Percentiles rank a stretch among this genome's conserved stretches.
These are phyloP conservation scores for Pseudogymnoascus sp. DNA, from an alignment of 2,329 filamentous ascomycete genomes.

Conservation along the genomic window DNA sequence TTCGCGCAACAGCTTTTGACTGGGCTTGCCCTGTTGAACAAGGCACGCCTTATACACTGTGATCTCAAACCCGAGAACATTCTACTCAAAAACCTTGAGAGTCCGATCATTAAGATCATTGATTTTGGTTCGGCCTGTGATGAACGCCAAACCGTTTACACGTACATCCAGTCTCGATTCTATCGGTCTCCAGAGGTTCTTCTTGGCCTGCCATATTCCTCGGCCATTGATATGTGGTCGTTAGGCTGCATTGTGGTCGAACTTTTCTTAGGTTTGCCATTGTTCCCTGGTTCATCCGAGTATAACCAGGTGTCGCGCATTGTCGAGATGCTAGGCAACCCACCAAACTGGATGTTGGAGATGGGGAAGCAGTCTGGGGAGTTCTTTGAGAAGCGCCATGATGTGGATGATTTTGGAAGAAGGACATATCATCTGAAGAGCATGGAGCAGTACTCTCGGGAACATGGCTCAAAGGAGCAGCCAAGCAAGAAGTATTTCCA, in stretches of 20 bases:
- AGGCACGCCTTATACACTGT: slow-evolving; percentile 93
- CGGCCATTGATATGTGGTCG: slow-evolving; percentile 99
- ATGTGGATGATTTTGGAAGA: slow-evolving; percentile 82
- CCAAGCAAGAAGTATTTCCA: slow-evolving; percentile 99
- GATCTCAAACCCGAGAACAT: slow-evolving; percentile 99
- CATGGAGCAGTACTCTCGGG: slow-evolving; percentile 95
- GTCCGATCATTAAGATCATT: slow-evolving; percentile 99
- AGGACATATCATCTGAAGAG: slow-evolving; percentile 88
- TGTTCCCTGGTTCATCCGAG: slow-evolving; percentile 95
- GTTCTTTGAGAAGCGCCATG: slow-evolving; percentile 83
- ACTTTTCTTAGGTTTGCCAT: slow-evolving; percentile 83
- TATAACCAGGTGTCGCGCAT: slow-evolving; percentile 98
- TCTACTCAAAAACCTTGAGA: slow-evolving; percentile 92
- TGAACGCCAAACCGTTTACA: slow-evolving; percentile 96
- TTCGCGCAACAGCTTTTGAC: slow-evolving; percentile 96
- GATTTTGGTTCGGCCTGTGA: slow-evolving; percentile 98
- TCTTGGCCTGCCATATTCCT: slow-evolving; percentile 92
- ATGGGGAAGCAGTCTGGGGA: slow-evolving; percentile 97
- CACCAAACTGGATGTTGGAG: slow-evolving; percentile 98
- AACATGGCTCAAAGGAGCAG: slow-evolving; percentile 94
- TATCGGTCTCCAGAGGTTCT: slow-evolving; percentile 95
- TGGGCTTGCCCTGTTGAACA: slow-evolving; percentile 84
- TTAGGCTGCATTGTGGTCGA: slow-evolving; percentile 97
- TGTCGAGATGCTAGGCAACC: slow-evolving; percentile 94
- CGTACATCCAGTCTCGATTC: slow-evolving; percentile 97